Evolutionary conservation across 345 rosid genomes (phyloP), one percentile per base, ranked within the genome.

Genomic region (Eutrema yunnanense): DNA sequence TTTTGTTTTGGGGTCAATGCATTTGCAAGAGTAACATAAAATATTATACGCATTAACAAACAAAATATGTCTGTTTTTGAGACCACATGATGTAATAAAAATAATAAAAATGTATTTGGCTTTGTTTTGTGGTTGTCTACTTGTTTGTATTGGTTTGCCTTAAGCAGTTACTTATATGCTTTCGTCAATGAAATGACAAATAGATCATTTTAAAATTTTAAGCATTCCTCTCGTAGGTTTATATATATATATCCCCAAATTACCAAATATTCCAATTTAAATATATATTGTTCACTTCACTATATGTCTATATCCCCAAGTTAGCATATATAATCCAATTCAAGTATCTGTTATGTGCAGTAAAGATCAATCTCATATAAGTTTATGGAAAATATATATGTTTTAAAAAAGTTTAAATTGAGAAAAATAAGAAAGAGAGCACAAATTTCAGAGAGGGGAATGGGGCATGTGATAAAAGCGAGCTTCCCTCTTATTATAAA

Each of bases 381-480:
- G 54, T 48, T 40, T 11, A n/a, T 10, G 44, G 32, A 38, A 41
- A 38, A 38, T 7, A 27, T 44, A 34, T 22, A 22, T 22, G 2
- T 1, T 32, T 30, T 0, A 51, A 73, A 22, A 80, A 59, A 38
- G 46, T 43, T 29, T 9, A 64, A 16, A 48, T 7, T 57, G 60
- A 74, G 65, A 65, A 58, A 16, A 65, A 47, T 65, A 65, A 75
- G 48, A 67, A 67, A 41, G 47, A 56, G 32, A 50, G 73, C 72
- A 65, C 78, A 73, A 57, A 66, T 59, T 57, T 48, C 3, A 65
- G 56, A 69, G 62, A 52, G 29, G 46, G 41, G 26, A 69, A 58
- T 53, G n/a, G 79, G 81, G 77, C 96, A 92, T 83, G 96, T 88
- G 96, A 90, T 61, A 78, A 92, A 90, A 85, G 90, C 82, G 81